phyloP scores from a whole-genome alignment of 2,329 filamentous ascomycete genomes.

The Hymenoscyphus linearis region DNA sequence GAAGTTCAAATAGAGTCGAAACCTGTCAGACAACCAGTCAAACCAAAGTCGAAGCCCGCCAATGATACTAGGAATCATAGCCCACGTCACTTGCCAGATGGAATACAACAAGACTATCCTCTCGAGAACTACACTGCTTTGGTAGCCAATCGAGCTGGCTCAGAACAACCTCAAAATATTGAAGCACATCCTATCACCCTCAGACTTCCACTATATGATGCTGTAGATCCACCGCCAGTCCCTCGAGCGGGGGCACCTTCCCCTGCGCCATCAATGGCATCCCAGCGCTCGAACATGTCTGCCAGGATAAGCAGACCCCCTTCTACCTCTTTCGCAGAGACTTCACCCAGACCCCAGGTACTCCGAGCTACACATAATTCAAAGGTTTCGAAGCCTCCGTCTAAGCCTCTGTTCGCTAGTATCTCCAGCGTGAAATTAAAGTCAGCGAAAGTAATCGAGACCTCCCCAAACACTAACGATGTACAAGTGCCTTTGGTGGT shows the following conservation, averaged over 20 bases:
- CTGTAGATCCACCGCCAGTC: background rate
- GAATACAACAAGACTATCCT: background rate
- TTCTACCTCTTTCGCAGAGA: background rate
- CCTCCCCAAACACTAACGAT: background rate
- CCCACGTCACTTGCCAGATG: background rate
- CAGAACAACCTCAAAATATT: background rate
- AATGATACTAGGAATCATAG: background rate
- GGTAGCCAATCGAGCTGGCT: background rate
- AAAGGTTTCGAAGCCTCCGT: background rate
- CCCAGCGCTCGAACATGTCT: background rate
- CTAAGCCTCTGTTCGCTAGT: background rate
- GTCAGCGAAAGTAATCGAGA: background rate
- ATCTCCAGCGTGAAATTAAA: background rate
- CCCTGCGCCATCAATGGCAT: background rate
- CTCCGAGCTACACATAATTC: background rate
- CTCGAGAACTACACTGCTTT: background rate
- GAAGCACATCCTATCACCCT: background rate
- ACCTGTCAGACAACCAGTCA: background rate
- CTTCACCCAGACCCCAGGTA: background rate
- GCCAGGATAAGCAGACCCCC: constrained; percentile 1
- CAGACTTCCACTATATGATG: background rate
- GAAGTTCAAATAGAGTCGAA: background rate
- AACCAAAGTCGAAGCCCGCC: background rate
- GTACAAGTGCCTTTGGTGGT: background rate
- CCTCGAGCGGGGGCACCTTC: background rate